Percentiles rank a stretch among this genome's conserved stretches.
phyloP scores from a whole-genome alignment of 768 basidiomycete genomes.

The Leccinellum luteum region DNA sequence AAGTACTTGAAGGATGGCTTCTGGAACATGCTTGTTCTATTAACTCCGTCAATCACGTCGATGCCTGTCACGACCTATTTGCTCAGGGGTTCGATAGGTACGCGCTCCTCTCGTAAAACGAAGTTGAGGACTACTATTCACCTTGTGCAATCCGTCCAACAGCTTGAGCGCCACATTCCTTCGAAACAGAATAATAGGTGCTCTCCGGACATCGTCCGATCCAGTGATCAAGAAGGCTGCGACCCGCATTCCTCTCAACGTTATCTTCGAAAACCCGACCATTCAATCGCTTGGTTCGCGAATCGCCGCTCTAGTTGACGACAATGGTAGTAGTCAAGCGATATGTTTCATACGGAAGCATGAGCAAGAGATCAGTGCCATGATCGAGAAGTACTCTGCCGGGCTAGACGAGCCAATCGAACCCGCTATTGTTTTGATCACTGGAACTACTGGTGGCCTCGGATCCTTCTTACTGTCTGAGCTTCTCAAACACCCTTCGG shows the following conservation, averaged over 20 bases:
- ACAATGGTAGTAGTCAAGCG: background rate
- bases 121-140: background rate
- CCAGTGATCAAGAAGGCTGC: constrained; percentile 27
- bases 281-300: constrained; percentile 34
- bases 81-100: constrained; percentile 40
- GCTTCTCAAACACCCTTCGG: constrained; percentile 21
- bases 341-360: constrained; percentile 5
- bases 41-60: background rate
- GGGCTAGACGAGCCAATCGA: constrained; percentile 11
- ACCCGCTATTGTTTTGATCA: constrained; percentile 34
- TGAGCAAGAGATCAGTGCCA: constrained; percentile 30
- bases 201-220: constrained; percentile 31
- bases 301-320: constrained; percentile 8
- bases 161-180: constrained; percentile 33
- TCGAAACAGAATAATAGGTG: constrained; percentile 21
- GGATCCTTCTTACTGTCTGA: constrained; percentile 35
- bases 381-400: constrained; percentile 41
- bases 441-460: constrained; percentile 40
- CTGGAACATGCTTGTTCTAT: constrained; percentile 20
- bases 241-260: constrained; percentile 23
- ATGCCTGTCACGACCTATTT: constrained; percentile 26
- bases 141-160: background rate
- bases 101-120: background rate
- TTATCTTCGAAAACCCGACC: constrained; percentile 42
- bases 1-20: constrained; percentile 27